Evolutionary conservation across 306 rosid species (phyloP).

Genomic region (Medicago ruthenica): DNA sequence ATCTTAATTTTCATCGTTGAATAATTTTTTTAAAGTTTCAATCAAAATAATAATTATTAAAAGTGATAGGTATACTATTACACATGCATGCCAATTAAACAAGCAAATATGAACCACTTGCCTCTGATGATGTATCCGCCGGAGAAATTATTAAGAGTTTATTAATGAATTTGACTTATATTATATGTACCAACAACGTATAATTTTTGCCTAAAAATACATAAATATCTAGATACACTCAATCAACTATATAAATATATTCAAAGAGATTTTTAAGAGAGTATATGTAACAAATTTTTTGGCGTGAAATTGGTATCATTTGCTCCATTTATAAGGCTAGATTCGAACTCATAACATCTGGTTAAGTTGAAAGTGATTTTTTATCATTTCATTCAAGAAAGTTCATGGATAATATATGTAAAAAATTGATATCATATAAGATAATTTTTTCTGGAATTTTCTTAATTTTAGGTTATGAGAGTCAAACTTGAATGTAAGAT

Average conservation of each 20-base stretch:
- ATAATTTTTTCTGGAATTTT: neutral
- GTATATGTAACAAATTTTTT: neutral
- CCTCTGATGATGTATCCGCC: neutral
- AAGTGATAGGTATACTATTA: neutral
- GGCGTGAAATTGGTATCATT: too few relatives aligned
- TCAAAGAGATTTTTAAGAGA: neutral
- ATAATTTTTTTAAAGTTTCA: neutral
- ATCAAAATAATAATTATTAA: neutral
- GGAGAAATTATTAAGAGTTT: neutral
- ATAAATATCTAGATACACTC: too few relatives aligned
- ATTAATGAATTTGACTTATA: neutral
- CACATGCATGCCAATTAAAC: neutral
- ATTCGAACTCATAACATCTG: too few relatives aligned
- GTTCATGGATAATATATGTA: too few relatives aligned
- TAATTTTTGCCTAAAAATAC: neutral
- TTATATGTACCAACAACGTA: too few relatives aligned
- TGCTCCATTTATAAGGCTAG: too few relatives aligned
- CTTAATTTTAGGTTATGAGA: neutral
- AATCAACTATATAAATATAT: neutral
- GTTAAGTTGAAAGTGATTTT: too few relatives aligned
- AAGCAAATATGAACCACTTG: conserved; percentile 12
- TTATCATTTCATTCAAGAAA: too few relatives aligned
- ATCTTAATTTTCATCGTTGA: neutral
- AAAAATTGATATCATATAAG: neutral
- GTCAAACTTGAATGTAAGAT: neutral